phyloP scores from a whole-genome alignment of 768 basidiomycete genomes.

The Psilocybe azurescens region DNA sequence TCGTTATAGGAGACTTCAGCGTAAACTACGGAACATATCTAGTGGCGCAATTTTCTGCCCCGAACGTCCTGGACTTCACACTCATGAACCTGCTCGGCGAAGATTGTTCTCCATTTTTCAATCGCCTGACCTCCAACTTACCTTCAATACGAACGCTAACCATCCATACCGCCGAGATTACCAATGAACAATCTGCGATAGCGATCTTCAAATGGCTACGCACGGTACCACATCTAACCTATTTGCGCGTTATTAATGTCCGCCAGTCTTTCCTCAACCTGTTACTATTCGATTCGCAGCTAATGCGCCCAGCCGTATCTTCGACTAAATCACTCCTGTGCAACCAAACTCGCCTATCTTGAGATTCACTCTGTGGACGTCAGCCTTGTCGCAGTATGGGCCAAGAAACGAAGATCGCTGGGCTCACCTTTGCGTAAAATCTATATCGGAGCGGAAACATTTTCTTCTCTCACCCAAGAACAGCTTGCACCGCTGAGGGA shows the following conservation, averaged over 20 bases:
- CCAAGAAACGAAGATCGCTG: slow-evolving; percentile 37
- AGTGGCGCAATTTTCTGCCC: slow-evolving; percentile 56
- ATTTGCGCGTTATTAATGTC: slow-evolving; percentile 54
- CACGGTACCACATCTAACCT: slow-evolving; percentile 61
- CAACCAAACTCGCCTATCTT: slow-evolving; percentile 47
- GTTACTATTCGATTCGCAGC: slow-evolving; percentile 49
- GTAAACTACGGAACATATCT: slow-evolving; percentile 51
- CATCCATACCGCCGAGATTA: slow-evolving; percentile 49
- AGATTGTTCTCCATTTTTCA: slow-evolving; percentile 56
- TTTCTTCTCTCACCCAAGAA: slow-evolving; percentile 24
- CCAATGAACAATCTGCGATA: slow-evolving; percentile 20
- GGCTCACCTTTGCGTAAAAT: slow-evolving; percentile 54
- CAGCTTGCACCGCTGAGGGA: slow-evolving; percentile 15
- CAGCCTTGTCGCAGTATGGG: slow-evolving; percentile 39
- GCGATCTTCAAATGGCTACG: slow-evolving; percentile 55
- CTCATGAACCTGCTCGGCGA: slow-evolving; percentile 56
- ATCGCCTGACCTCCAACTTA: slow-evolving; percentile 50
- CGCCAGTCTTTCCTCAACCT: slow-evolving; percentile 46
- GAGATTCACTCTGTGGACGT: slow-evolving; percentile 49
- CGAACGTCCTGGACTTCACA: slow-evolving; percentile 61
- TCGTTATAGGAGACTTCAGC: slow-evolving; percentile 64
- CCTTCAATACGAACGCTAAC: slow-evolving; percentile 61
- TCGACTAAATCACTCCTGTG: slow-evolving; percentile 34
- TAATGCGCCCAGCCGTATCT: slow-evolving; percentile 10
- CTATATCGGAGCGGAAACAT: slow-evolving; percentile 44